Conservation (phyloP, 2,329 filamentous ascomycete species). For the Ophiostoma sp. region DNA sequence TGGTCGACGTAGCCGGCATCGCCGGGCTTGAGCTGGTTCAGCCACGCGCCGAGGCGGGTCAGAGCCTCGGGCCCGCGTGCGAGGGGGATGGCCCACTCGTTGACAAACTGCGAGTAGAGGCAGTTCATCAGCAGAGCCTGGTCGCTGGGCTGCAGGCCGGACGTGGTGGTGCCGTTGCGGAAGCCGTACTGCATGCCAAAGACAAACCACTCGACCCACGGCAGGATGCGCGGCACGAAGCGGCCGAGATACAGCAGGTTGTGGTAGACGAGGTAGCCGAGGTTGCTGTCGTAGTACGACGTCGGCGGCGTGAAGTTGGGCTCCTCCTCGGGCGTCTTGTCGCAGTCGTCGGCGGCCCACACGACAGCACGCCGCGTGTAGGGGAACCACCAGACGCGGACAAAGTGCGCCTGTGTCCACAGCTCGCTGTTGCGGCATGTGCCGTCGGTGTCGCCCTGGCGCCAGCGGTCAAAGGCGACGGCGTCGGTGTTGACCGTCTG, state of each 20-base stretch:
- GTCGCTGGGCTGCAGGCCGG: slow-evolving; percentile 72
- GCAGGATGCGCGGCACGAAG: slow-evolving; percentile 71
- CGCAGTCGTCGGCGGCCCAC: slow-evolving; percentile 80
- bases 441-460: slow-evolving; percentile 63
- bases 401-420: slow-evolving; percentile 83
- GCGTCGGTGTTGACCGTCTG: slow-evolving; percentile 70
- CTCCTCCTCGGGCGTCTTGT: slow-evolving; percentile 42
- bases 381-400: slow-evolving; percentile 95
- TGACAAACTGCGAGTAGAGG: slow-evolving; percentile 95
- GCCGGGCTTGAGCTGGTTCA: slow-evolving; percentile 57
- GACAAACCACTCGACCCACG: slow-evolving; percentile 91
- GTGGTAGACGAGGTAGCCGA: slow-evolving; percentile 90
- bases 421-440: slow-evolving; percentile 58
- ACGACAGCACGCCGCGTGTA: slow-evolving; percentile 83
- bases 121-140: slow-evolving; percentile 91
- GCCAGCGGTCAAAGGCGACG: slow-evolving; percentile 63
- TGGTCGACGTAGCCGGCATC: slow-evolving; percentile 55
- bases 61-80: slow-evolving; percentile 82
- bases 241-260: slow-evolving; percentile 78
- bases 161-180: slow-evolving; percentile 52
- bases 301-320: slow-evolving; percentile 49
- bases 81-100: slow-evolving; percentile 93
- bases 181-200: slow-evolving; percentile 98
- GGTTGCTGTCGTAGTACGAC: slow-evolving; percentile 72
- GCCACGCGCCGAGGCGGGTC: slow-evolving; percentile 75